Evolutionary conservation across 768 basidiomycete genomes (phyloP).

Genomic region (Phanerochaete sordida): DNA sequence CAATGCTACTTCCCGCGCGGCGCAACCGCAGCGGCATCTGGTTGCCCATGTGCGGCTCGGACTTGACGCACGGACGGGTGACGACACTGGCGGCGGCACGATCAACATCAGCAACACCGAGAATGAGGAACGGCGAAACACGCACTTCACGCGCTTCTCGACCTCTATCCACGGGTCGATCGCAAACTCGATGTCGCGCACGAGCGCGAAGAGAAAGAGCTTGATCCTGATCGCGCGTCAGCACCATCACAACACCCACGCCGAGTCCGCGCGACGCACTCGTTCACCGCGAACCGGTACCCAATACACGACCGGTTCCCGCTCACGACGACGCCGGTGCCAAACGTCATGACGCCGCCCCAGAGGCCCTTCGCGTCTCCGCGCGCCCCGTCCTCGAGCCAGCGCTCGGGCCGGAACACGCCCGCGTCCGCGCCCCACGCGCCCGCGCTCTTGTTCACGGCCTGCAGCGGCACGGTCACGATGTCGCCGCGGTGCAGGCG

Average conservation of each 20-base stretch:
- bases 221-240: constrained; percentile 45
- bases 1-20: constrained; percentile 9
- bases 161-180: constrained; percentile 49
- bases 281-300: constrained; percentile 55
- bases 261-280: constrained; percentile 50
- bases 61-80: constrained; percentile 56
- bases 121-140: constrained; percentile 17
- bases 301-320: constrained; percentile 62
- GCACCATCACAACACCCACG: constrained; percentile 2
- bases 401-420: constrained; percentile 46
- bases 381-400: constrained; percentile 26
- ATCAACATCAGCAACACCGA: background rate
- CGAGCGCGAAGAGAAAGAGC: constrained; percentile 53
- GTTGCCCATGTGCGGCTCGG: constrained; percentile 49
- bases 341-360: constrained; percentile 52
- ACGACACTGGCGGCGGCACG: constrained; percentile 45
- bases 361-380: constrained; percentile 49
- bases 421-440: constrained; percentile 69
- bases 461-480: constrained; percentile 56
- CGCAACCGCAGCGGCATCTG: constrained; percentile 58
- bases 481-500: constrained; percentile 40
- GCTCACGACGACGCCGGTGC: constrained; percentile 45
- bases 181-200: constrained; percentile 54
- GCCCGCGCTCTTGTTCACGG: constrained; percentile 49
- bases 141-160: constrained; percentile 64